Evolutionary conservation across 1,284 basidiomycete species (phyloP).

Genomic region (Vanrija humicola): DNA sequence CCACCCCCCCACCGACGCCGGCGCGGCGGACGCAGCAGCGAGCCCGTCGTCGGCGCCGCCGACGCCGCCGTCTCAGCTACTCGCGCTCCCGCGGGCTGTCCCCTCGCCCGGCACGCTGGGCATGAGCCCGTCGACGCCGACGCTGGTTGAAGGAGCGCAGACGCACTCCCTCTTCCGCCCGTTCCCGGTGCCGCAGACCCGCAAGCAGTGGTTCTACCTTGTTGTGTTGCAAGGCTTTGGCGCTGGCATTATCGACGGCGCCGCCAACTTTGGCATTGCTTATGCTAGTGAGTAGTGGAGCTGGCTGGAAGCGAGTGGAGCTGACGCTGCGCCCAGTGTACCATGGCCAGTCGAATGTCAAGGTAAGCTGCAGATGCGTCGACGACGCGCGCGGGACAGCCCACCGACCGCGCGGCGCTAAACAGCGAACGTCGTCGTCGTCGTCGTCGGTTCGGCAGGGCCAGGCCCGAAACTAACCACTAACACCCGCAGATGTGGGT

Average conservation of each 20-base stretch:
- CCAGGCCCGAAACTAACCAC: neutral
- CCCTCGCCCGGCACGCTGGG: too few relatives aligned
- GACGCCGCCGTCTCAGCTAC: too few relatives aligned
- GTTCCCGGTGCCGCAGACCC: slow-evolving; percentile 42
- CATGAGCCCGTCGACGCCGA: too few relatives aligned
- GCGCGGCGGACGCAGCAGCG: too few relatives aligned
- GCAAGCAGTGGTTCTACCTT: slow-evolving; percentile 44
- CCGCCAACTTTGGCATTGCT: slow-evolving; percentile 48
- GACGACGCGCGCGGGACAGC: too few relatives aligned
- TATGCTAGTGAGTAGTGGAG: slow-evolving; percentile 35
- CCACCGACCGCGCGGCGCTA: too few relatives aligned
- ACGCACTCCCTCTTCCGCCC: slow-evolving; percentile 36
- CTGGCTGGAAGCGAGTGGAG: neutral
- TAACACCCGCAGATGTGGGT: slow-evolving; percentile 44
- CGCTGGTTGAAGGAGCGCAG: too few relatives aligned
- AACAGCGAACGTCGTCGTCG: too few relatives aligned
- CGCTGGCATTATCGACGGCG: slow-evolving; percentile 38
- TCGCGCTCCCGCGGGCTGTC: too few relatives aligned
- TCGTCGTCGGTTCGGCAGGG: too few relatives aligned
- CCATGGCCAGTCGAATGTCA: slow-evolving; percentile 28
- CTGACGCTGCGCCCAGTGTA: slow-evolving; percentile 33
- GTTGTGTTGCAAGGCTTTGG: slow-evolving; percentile 37
- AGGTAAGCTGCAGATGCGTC: slow-evolving; percentile 6
- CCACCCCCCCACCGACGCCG: too few relatives aligned
- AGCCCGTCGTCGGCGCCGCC: too few relatives aligned